Evolutionary conservation across 1,284 basidiomycete species (phyloP).

Genomic region (Puccinia polysora): DNA sequence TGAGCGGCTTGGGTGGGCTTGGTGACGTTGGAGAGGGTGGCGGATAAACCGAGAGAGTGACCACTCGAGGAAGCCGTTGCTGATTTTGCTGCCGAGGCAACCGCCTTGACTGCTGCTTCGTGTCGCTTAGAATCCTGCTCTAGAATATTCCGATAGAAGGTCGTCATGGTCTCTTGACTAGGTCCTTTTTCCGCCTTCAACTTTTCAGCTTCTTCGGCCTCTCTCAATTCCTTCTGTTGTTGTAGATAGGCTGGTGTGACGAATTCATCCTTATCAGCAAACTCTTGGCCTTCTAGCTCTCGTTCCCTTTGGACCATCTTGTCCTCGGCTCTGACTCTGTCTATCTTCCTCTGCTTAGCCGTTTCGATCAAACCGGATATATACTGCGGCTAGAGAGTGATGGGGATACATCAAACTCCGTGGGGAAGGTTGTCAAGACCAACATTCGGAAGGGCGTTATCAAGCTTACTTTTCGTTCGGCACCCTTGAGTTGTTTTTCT

Average conservation of each 20-base stretch:
- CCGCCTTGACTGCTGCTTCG: conserved; percentile 48
- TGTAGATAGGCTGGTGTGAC: conserved; percentile 96
- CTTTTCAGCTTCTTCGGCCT: conserved; percentile 84
- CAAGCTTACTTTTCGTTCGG: conserved; percentile 73
- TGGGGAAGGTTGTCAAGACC: too few species aligned
- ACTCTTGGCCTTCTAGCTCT: conserved; percentile 88
- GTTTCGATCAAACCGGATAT: conserved; percentile 75
- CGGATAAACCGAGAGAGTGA: conserved; percentile 28
- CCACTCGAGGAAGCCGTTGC: neutral
- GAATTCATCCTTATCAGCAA: conserved; percentile 88
- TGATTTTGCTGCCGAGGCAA: conserved; percentile 4
- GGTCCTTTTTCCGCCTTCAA: conserved; percentile 67
- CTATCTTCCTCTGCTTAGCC: conserved; percentile 78
- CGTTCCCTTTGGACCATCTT: conserved; percentile 94
- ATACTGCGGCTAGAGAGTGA: conserved; percentile 73
- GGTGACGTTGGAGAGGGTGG: conserved; percentile 11
- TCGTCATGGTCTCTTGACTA: conserved; percentile 46
- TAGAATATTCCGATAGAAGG: conserved; percentile 49
- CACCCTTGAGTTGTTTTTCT: conserved; percentile 66
- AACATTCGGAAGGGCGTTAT: too few species aligned
- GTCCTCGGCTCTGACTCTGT: conserved; percentile 91
- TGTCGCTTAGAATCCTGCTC: conserved; percentile 46
- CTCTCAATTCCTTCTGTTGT: conserved; percentile 85
- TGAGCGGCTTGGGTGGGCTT: neutral
- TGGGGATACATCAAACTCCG: neutral